Percentiles rank a stretch among this genome's conserved stretches.
Conservation (phyloP, 306 rosid species). For the Dryas octopetala region DNA sequence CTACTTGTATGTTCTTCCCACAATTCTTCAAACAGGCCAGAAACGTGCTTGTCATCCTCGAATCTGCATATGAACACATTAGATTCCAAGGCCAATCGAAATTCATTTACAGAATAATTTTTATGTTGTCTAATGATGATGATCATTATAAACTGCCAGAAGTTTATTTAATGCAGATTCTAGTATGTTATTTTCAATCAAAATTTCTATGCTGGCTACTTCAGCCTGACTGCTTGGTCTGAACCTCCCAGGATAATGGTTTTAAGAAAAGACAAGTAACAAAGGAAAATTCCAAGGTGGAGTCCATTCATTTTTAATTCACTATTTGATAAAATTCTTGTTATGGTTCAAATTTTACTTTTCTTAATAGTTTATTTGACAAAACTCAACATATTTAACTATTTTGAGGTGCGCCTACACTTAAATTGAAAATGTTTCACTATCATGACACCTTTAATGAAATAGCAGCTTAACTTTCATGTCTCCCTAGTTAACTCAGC, state of each 20-base stretch:
- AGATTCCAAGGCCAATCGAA: neutral
- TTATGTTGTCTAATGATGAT: neutral
- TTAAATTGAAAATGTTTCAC: neutral
- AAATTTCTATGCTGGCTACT: neutral
- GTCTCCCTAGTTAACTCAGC: neutral
- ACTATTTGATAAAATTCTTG: neutral
- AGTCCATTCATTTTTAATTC: neutral
- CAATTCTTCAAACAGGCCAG: conserved; percentile 78
- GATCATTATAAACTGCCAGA: neutral
- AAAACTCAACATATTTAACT: neutral
- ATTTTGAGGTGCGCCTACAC: neutral
- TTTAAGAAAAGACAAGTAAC: neutral
- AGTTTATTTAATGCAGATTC: neutral
- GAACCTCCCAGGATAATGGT: neutral
- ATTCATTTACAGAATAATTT: neutral
- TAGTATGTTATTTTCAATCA: neutral
- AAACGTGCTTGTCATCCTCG: conserved; percentile 77
- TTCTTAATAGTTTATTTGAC: neutral
- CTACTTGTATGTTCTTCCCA: conserved; percentile 98
- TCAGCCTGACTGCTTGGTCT: neutral
- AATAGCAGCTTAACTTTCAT: neutral
- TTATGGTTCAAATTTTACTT: neutral
- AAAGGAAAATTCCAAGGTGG: neutral
- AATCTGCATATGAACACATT: conserved; percentile 49
- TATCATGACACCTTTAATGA: neutral